Evolutionary conservation across 208 protist species (phyloP).

Genomic region (Trypanosomatidae sp.): DNA sequence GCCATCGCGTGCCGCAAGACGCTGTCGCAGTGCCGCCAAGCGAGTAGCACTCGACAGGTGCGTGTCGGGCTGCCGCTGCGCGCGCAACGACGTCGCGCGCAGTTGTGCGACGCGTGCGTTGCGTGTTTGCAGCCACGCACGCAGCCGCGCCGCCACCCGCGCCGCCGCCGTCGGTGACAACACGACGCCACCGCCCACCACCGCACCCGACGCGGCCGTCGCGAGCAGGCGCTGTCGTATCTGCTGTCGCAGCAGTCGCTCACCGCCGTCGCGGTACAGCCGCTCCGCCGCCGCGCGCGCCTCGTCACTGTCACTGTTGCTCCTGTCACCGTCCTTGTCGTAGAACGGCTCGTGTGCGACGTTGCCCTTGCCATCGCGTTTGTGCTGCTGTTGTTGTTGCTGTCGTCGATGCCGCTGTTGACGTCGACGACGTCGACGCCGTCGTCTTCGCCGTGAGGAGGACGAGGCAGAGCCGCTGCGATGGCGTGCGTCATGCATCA

Average conservation of each 20-base stretch:
- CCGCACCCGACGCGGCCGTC: conserved; percentile 5
- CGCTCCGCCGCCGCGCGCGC: conserved; percentile 43
- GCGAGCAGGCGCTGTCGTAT: conserved; percentile 33
- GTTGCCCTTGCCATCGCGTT: too few relatives aligned
- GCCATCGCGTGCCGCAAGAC: too few relatives aligned
- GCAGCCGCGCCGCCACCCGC: conserved; percentile 29
- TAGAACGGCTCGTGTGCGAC: too few relatives aligned
- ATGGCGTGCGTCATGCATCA: conserved; percentile 11
- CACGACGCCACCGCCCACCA: conserved; percentile 24
- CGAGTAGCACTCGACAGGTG: too few relatives aligned
- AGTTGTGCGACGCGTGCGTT: conserved; percentile 12
- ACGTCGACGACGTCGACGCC: not conserved
- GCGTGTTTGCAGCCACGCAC: conserved; percentile 28
- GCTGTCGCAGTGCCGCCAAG: too few relatives aligned
- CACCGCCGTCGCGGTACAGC: conserved; percentile 62
- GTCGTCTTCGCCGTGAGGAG: too few relatives aligned
- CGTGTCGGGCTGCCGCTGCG: too few relatives aligned
- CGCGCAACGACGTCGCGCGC: too few relatives aligned
- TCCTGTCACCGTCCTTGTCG: too few relatives aligned
- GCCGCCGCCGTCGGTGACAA: conserved; percentile 14
- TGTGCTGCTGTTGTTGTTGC: too few relatives aligned
- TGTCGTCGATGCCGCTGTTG: not conserved
- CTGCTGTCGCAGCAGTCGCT: conserved; percentile 62
- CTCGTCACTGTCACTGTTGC: too few relatives aligned
- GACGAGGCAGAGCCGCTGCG: too few relatives aligned